A percentile compares a stretch with the other conserved stretches of the same genome.
Evolutionary conservation across 1,284 basidiomycete genomes (phyloP).

Genomic region (Sporisorium exsertum): DNA sequence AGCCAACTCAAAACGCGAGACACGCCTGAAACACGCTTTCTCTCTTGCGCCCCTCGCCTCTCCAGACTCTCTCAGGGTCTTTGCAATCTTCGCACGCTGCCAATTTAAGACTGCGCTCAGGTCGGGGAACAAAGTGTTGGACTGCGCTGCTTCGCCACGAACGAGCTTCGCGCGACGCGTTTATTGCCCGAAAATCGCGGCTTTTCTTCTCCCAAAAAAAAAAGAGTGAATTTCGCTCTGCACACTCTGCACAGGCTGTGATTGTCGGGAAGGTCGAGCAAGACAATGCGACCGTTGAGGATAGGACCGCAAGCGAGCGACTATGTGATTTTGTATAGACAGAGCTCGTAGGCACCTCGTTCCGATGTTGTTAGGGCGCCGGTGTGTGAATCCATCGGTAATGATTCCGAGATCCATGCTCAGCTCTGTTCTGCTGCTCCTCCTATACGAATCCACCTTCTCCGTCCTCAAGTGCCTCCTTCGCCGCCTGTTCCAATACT

Average conservation of each 20-base stretch:
- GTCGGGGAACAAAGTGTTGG: constrained; percentile 4
- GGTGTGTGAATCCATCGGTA: neutral
- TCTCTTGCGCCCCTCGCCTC: neutral
- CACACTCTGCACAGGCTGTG: neutral
- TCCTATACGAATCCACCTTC: constrained; percentile 48
- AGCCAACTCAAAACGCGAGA: neutral
- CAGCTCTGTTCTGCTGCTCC: neutral
- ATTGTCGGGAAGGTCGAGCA: neutral
- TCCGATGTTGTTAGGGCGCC: neutral
- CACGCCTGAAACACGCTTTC: neutral
- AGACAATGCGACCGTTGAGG: neutral
- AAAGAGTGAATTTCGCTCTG: neutral
- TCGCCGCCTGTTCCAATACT: constrained; percentile 35
- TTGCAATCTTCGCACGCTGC: too few species aligned
- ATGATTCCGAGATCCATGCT: neutral
- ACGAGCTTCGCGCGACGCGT: neutral
- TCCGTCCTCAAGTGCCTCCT: constrained; percentile 33
- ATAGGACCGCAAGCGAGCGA: too few species aligned
- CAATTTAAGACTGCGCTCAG: too few species aligned
- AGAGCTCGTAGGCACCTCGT: neutral
- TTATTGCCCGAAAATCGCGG: neutral
- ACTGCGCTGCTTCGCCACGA: neutral
- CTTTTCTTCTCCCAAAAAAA: neutral
- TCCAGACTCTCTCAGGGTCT: neutral
- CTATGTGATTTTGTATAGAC: neutral